Evolutionary conservation across 1,284 basidiomycete genomes (phyloP).

Genomic region (Meripilus lineatus): DNA sequence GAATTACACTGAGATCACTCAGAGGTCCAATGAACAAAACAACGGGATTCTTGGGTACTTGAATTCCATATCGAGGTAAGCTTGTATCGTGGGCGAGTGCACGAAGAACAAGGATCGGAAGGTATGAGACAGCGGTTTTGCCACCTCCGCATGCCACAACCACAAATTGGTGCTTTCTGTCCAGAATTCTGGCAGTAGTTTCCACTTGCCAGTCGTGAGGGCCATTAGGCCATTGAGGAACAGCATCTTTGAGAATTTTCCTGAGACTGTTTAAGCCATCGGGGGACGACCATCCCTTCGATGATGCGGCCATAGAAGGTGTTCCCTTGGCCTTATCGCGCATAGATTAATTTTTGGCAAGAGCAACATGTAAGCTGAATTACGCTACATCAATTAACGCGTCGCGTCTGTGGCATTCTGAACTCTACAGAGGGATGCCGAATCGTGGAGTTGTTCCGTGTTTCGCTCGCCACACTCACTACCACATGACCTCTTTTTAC

Average conservation of each 20-base stretch:
- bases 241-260: neutral
- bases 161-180: neutral
- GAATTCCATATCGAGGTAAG: constrained; percentile 1
- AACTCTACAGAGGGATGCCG: too few relatives aligned
- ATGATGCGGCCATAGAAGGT: too few relatives aligned
- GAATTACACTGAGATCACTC: neutral
- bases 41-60: neutral
- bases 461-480: too few relatives aligned
- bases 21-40: too few relatives aligned
- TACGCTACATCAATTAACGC: too few relatives aligned
- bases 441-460: too few relatives aligned
- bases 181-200: neutral
- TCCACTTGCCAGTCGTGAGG: neutral
- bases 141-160: neutral
- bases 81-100: neutral
- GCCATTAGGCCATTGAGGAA: neutral
- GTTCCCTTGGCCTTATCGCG: too few relatives aligned
- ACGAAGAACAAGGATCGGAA: constrained; percentile 2
- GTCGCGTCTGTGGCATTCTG: too few relatives aligned
- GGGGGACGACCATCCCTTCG: neutral
- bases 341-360: too few relatives aligned
- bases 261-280: neutral
- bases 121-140: too few relatives aligned
- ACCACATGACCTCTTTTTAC: too few relatives aligned
- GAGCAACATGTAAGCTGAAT: too few relatives aligned